phyloP scores from a whole-genome alignment of 106 monocot genomes.

The Posidonia australis region DNA sequence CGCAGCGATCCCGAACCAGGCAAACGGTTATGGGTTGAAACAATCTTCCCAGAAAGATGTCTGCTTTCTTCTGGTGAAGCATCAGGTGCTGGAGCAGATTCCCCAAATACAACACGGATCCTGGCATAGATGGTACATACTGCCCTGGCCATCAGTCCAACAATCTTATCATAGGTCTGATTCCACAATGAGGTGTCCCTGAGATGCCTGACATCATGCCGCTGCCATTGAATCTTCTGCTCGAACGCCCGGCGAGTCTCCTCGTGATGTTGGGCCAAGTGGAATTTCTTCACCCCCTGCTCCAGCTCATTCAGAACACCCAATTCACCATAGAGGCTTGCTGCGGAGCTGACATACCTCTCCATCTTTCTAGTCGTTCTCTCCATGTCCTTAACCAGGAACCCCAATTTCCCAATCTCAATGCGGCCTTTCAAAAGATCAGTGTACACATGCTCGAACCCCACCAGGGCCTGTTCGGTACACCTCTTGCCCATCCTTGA shows the following conservation, averaged over 20 bases:
- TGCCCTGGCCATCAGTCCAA: constrained; percentile 54
- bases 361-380: constrained; percentile 56
- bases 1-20: constrained; percentile 18
- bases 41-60: constrained; percentile 20
- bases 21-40: neutral
- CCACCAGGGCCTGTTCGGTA: constrained; percentile 48
- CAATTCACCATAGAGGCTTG: constrained; percentile 57
- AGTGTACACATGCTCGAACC: constrained; percentile 86
- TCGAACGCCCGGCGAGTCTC: constrained; percentile 48
- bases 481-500: constrained; percentile 76
- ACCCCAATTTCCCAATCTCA: constrained; percentile 21
- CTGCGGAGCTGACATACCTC: constrained; percentile 49
- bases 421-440: constrained; percentile 53
- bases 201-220: constrained; percentile 47
- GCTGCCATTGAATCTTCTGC: constrained; percentile 76
- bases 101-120: constrained; percentile 49
- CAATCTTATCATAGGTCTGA: constrained; percentile 57
- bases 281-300: constrained; percentile 57
- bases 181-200: constrained; percentile 74
- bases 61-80: constrained; percentile 9
- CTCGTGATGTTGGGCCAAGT: constrained; percentile 23
- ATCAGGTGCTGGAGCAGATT: constrained; percentile 12
- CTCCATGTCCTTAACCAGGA: constrained; percentile 33
- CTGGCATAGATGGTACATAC: constrained; percentile 60
- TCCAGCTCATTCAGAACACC: constrained; percentile 65